These are phyloP conservation scores for Phoenix dactylifera DNA, from an alignment of 176 grass and related monocot species.

Conservation along the genomic window DNA sequence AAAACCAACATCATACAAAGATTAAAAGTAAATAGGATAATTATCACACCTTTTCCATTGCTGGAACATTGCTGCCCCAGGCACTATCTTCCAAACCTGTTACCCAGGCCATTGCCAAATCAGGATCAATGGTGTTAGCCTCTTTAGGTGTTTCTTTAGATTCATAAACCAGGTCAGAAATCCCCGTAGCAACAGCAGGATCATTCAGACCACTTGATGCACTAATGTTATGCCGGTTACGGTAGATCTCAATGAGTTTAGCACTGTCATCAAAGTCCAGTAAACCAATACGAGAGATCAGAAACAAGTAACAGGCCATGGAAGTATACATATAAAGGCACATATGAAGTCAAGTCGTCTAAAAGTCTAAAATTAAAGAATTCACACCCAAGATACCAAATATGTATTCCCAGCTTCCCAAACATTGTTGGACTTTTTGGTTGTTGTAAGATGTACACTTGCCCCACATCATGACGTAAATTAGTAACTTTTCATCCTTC, in stretches of 20 bases:
- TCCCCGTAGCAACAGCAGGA: conserved; percentile 92
- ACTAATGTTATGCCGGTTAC: conserved; percentile 87
- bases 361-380: too few species aligned
- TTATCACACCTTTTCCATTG: conserved; percentile 74
- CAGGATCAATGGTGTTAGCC: conserved; percentile 71
- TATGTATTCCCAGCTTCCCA: too few species aligned
- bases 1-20: background rate
- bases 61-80: conserved; percentile 80
- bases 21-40: conserved; percentile 14
- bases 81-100: conserved; percentile 85
- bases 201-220: conserved; percentile 75
- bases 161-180: conserved; percentile 96
- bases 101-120: conserved; percentile 98
- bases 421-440: too few species aligned
- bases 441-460: too few species aligned
- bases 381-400: too few species aligned
- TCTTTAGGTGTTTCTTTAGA: conserved; percentile 66
- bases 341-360: too few species aligned
- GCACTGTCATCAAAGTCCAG: conserved; percentile 46
- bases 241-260: conserved; percentile 95
- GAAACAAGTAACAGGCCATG: background rate
- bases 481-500: too few species aligned
- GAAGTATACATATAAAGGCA: too few species aligned
- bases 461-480: too few species aligned
- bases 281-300: background rate